Base-by-base conservation (phyloP, 768 basidiomycete species). In the Botryobasidium botryosum region DNA sequence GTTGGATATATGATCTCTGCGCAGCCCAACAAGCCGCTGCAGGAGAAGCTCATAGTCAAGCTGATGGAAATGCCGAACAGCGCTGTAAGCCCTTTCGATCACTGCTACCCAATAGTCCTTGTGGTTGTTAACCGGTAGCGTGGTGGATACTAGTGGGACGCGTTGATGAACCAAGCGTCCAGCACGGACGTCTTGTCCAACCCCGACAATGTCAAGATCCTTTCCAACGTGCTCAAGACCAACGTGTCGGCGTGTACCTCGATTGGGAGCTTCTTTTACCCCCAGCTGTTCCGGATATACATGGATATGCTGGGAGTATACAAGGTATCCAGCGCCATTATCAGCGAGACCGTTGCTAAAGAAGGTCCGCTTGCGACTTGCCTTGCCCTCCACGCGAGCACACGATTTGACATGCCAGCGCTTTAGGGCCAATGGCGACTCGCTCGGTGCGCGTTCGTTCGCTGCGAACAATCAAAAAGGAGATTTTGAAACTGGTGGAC, bases 1-100 rank as follows among this genome's bases (percentile, higher is more conserved):
- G 84, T 97, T 39, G 94, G 94, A 3, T 88, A 96, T 68, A 97
- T 97, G 94, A 94, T 99, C 55, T 88, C 90, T 18, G 90, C 92
- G 2, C 94, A 97, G 56, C 91, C 92, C 43, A 96, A 99, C 63
- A 94, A 94, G 61, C 80, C 86, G 8, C 84, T 82, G 54, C 94
- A 97, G 60, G 94, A 97, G 62, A 82, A 86, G 53, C 68, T 99
- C 44, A 94, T 99, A 42, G 69, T 77, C 13, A 94, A 90, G 59
- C 61, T 99, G 44, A 99, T 99, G 94, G 88, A 92, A 49, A 64
- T 94, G 52, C 92, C 94, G 0, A 99, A 99, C 57, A 90, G 81
- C 51, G 92, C 92, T 37, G 90, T 88, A 62, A 38, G 82, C 66
- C 15, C 13, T 23, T 8, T 13, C 32, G 4, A n/a, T 15, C 20